A percentile compares a stretch with the other conserved stretches of the same genome.
Conservation (phyloP, 805 yeast species). For the Saturnispora zaruensis region DNA sequence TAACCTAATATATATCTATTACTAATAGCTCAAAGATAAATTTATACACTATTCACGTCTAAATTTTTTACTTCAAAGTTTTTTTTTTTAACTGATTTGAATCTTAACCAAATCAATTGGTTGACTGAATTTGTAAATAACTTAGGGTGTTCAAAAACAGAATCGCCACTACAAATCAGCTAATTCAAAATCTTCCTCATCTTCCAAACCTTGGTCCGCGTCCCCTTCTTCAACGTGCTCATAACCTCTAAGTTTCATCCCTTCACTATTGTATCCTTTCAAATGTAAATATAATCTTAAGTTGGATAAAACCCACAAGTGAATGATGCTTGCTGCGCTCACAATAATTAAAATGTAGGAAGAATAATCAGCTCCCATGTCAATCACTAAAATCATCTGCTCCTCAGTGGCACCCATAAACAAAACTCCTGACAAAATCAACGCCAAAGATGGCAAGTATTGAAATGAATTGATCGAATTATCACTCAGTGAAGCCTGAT, state of each 20-base stretch:
- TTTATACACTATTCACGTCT: background rate
- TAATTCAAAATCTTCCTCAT: constrained; percentile 6
- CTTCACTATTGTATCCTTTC: constrained; percentile 20
- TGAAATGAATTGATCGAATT: constrained; percentile 64
- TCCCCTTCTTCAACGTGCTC: background rate
- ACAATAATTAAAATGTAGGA: constrained; percentile 66
- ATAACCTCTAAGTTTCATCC: background rate
- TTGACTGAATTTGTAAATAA: background rate
- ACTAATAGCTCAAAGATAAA: background rate
- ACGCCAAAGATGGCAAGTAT: constrained; percentile 74
- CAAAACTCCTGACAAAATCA: constrained; percentile 67
- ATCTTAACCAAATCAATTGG: background rate
- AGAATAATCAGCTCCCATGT: constrained; percentile 76
- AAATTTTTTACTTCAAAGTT: background rate
- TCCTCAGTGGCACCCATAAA: constrained; percentile 95
- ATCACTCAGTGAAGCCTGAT: constrained; percentile 34
- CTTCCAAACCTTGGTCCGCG: constrained; percentile 6
- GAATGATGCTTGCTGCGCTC: constrained; percentile 66
- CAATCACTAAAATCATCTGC: constrained; percentile 61
- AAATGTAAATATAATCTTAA: constrained; percentile 49
- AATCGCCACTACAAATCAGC: background rate
- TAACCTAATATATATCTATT: background rate
- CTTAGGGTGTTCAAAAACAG: background rate
- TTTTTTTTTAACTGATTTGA: background rate
- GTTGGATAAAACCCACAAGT: constrained; percentile 55